A percentile compares a stretch with the other conserved stretches of the same genome.
Conservation (phyloP, 768 basidiomycete species). For the Xerocomellus chrysenteron region DNA sequence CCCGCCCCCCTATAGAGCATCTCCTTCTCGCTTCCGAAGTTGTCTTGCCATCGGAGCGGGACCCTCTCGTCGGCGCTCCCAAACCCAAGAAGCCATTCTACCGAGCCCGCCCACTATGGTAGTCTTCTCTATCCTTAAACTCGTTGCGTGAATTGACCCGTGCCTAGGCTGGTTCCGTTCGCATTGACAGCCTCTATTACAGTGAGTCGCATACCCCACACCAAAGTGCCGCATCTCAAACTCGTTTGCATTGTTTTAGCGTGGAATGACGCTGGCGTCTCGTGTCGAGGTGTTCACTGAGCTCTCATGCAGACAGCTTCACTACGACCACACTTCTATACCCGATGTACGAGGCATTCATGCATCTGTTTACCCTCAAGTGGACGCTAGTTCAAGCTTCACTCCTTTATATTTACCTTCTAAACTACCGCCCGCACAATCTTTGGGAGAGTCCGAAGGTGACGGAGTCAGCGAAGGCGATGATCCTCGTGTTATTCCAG, state of each 20-base stretch:
- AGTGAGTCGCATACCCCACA: slow-evolving; percentile 39
- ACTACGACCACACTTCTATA: slow-evolving; percentile 39
- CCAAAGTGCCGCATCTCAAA: neutral
- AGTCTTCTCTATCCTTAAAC: neutral
- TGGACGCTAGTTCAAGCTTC: slow-evolving; percentile 8
- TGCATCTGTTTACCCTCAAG: slow-evolving; percentile 1
- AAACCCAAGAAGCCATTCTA: slow-evolving; percentile 46
- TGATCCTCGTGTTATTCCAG: slow-evolving; percentile 39
- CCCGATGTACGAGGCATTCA: neutral
- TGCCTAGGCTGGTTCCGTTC: slow-evolving; percentile 67
- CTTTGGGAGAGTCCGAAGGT: slow-evolving; percentile 20
- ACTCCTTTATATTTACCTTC: slow-evolving; percentile 13
- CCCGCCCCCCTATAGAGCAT: slow-evolving; percentile 20
- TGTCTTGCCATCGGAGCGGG: slow-evolving; percentile 30
- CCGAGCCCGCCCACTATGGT: slow-evolving; percentile 51
- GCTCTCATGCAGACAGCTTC: slow-evolving; percentile 64
- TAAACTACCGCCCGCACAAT: neutral
- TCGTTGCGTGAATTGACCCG: slow-evolving; percentile 6
- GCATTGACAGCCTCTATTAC: slow-evolving; percentile 64
- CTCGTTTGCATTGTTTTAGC: slow-evolving; percentile 41
- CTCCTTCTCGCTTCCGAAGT: slow-evolving; percentile 10
- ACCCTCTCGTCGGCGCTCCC: slow-evolving; percentile 31
- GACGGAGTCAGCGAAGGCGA: slow-evolving; percentile 35
- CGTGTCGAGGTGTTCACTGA: slow-evolving; percentile 79
- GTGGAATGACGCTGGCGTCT: slow-evolving; percentile 76